A percentile compares a stretch with the other conserved stretches of the same genome.
Evolutionary conservation across 306 rosid species (phyloP).

Genomic region (Lagenaria siceraria): DNA sequence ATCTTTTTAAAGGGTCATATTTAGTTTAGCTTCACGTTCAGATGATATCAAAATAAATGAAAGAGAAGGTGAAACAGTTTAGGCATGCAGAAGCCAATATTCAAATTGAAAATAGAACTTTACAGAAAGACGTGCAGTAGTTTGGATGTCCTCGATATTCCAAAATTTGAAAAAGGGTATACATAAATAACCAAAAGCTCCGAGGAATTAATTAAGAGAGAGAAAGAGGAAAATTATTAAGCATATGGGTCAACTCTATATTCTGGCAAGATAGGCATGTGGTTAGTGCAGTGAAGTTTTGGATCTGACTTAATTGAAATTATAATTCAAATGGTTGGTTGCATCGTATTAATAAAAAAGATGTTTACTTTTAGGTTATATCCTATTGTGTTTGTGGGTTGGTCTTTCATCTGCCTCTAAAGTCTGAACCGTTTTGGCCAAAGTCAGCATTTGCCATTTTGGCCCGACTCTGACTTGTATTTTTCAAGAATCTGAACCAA

Average conservation of each 20-base stretch:
- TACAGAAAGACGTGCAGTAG: not conserved
- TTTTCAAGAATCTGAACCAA: not conserved
- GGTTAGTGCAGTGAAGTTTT: constrained; percentile 3
- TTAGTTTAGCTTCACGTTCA: not conserved
- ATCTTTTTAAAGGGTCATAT: not conserved
- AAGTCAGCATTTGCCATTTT: not conserved
- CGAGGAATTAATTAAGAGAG: not conserved
- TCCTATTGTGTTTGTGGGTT: not conserved
- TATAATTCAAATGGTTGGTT: constrained; percentile 8
- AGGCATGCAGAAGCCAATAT: not conserved
- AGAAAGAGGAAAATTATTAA: not conserved
- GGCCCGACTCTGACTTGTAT: not conserved
- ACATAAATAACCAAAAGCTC: not conserved
- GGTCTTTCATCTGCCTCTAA: not conserved
- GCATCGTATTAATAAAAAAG: constrained; percentile 5
- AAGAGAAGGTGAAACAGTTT: not conserved
- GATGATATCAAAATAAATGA: not conserved
- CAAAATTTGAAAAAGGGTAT: not conserved
- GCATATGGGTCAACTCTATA: constrained; percentile 7
- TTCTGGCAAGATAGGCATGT: not conserved
- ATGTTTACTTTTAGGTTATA: not conserved
- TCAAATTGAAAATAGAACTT: not conserved
- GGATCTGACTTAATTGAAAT: not conserved
- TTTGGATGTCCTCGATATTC: not conserved
- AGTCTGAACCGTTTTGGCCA: not conserved